Evolutionary conservation across 2,329 filamentous ascomycete genomes (phyloP).

Genomic region (Microdochium paspali): DNA sequence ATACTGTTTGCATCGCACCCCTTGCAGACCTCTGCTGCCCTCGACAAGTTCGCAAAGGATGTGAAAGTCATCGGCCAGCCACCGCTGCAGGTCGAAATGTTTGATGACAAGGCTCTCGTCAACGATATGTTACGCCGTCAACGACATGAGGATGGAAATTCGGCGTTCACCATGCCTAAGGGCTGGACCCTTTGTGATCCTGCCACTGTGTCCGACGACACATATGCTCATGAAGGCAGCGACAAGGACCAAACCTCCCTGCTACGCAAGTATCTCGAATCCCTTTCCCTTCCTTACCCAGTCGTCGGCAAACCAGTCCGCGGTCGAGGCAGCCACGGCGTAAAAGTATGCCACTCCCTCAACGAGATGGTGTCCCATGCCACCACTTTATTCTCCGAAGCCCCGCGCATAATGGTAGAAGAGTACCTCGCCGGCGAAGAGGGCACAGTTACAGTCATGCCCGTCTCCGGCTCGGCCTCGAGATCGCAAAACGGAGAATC

Average conservation of each 20-base stretch:
- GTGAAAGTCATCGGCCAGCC: conserved; percentile 34
- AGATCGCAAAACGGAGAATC: background rate
- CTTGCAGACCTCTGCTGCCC: conserved; percentile 27
- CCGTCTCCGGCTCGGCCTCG: too few species aligned
- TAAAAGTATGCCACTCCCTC: conserved; percentile 30
- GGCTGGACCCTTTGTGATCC: conserved; percentile 13
- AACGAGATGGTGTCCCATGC: conserved; percentile 23
- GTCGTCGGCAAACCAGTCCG: conserved; percentile 37
- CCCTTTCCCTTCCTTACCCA: conserved; percentile 16
- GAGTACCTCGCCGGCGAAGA: conserved; percentile 38
- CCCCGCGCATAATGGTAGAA: conserved; percentile 31
- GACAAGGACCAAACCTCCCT: background rate
- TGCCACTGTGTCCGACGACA: too few species aligned
- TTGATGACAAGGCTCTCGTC: conserved; percentile 39
- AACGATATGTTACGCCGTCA: conserved; percentile 28
- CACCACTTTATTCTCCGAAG: conserved; percentile 22
- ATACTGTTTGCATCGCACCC: conserved; percentile 38
- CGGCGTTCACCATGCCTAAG: conserved; percentile 29
- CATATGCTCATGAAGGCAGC: background rate
- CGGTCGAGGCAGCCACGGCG: conserved; percentile 38
- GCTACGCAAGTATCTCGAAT: background rate
- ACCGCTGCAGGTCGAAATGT: conserved; percentile 33
- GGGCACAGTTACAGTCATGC: conserved; percentile 41
- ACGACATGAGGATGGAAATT: too few species aligned
- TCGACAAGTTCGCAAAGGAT: conserved; percentile 17